Evolutionary conservation across 1,284 basidiomycete species (phyloP), one percentile per base, ranked within the genome.

Genomic region (Ceratobasidium sp.): DNA sequence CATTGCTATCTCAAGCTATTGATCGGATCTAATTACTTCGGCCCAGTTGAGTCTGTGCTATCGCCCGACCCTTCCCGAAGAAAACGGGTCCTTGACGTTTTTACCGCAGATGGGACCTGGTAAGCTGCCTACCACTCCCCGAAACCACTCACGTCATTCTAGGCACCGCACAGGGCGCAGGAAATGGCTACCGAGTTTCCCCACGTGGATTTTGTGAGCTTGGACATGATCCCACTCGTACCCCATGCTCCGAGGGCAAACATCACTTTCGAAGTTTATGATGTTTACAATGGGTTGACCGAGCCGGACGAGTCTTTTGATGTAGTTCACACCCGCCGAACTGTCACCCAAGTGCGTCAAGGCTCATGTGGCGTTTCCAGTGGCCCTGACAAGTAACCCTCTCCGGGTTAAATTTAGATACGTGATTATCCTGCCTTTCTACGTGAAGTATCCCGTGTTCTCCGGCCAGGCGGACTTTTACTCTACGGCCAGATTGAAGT

Each of bases 191-290:
- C 52, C 40, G 52, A 68, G 32, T 56, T 68, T 31, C 40, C 52
- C 2, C 64, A 68, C 42, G 64, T 49, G 38, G 53, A 68, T 20
- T 68, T 68, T n/a, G 64, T 68, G 10, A 68, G 52, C 34, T 53
- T 68, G 1, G 53, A 56, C 38, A 47, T 68, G 42, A 25, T 68
- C 12, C 64, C 64, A 0, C 52, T 68, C 20, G 64, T 68, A 31
- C 53, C 64, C 2, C 53, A 56, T 25, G 29, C 40, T 15, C 64
- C 40, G 27, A 15, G 52, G 13, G 25, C 64, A 20, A 68, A 68
- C 42, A 32, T 68, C 35, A 47, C 20, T 2, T 68, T 55, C 32
- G 64, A 55, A 29, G 52, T 68, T n/a, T 56, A 56, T 25, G 52
- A 68, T 22, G 31, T 55, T 22, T 56, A 55, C 52, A 43, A 43